Conservation (phyloP, 1,284 basidiomycete species). For the Erythrobasidium hasegawianum region DNA sequence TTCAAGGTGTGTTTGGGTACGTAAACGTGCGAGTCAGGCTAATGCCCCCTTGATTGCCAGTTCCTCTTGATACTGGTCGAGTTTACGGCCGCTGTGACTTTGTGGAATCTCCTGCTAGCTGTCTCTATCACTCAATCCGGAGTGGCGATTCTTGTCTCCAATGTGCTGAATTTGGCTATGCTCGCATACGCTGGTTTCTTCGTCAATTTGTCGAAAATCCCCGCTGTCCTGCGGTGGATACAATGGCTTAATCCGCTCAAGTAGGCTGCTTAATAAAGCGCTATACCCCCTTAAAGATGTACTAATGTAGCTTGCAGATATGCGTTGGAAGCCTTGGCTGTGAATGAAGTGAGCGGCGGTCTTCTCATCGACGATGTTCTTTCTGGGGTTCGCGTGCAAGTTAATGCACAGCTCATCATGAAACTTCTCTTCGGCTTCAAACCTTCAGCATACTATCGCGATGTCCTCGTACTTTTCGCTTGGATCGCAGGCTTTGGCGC, state of each 20-base stretch:
- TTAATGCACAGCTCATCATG: slow-evolving; percentile 79
- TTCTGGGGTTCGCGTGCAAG: slow-evolving; percentile 71
- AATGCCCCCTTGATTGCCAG: slow-evolving; percentile 11
- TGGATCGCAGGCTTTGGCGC: slow-evolving; percentile 73
- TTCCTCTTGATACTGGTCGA: slow-evolving; percentile 71
- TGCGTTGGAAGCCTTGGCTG: slow-evolving; percentile 56
- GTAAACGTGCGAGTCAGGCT: too few relatives aligned
- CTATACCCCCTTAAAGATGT: too few relatives aligned
- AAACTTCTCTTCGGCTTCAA: slow-evolving; percentile 76
- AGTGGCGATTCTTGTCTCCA: slow-evolving; percentile 72
- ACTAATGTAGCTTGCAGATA: slow-evolving; percentile 48
- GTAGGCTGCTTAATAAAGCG: too few relatives aligned
- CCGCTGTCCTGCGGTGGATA: slow-evolving; percentile 50
- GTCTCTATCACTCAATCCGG: slow-evolving; percentile 75
- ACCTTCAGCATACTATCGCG: slow-evolving; percentile 69
- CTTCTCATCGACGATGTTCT: slow-evolving; percentile 74
- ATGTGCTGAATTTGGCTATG: slow-evolving; percentile 42
- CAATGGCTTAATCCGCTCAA: slow-evolving; percentile 72
- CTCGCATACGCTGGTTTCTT: slow-evolving; percentile 54
- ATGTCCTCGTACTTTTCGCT: slow-evolving; percentile 76
- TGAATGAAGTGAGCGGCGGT: slow-evolving; percentile 82
- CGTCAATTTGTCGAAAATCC: slow-evolving; percentile 60
- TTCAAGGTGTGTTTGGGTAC: slow-evolving; percentile 58
- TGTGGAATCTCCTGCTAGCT: slow-evolving; percentile 83
- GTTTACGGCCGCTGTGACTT: slow-evolving; percentile 73